These are phyloP conservation scores for Rheum nobile DNA, from an alignment of 148 eudicot genomes.

Conservation along the genomic window DNA sequence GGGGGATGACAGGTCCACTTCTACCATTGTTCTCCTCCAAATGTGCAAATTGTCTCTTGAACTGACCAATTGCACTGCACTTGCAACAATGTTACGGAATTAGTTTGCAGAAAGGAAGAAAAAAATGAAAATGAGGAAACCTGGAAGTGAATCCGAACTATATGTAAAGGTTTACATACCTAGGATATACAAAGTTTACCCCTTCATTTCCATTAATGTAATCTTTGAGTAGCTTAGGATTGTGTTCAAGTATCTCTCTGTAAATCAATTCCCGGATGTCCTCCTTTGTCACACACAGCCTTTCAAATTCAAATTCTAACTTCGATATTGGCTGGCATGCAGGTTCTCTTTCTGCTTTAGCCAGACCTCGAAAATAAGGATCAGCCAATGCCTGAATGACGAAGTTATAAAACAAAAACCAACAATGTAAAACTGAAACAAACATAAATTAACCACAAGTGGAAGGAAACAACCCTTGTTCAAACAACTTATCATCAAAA, in stretches of 20 bases:
- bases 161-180: neutral
- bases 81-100: neutral
- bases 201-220: constrained; percentile 11
- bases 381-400: constrained; percentile 7
- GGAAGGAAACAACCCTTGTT: neutral
- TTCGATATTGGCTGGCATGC: constrained; percentile 7
- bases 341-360: constrained; percentile 8
- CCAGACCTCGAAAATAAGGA: constrained; percentile 8
- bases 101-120: neutral
- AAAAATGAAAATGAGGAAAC: neutral
- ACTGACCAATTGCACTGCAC: constrained; percentile 10
- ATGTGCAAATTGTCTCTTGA: constrained; percentile 9
- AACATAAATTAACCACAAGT: neutral
- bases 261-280: constrained; percentile 9
- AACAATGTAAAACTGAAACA: neutral
- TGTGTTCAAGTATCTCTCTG: constrained; percentile 7
- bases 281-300: constrained; percentile 7
- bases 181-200: constrained; percentile 3
- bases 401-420: neutral
- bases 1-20: constrained; percentile 4
- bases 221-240: constrained; percentile 11
- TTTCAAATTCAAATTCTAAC: constrained; percentile 8
- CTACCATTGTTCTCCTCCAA: constrained; percentile 8
- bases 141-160: neutral
- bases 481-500: neutral